phyloP scores from a whole-genome alignment of 768 basidiomycete species.

The Mycena leptocephala region DNA sequence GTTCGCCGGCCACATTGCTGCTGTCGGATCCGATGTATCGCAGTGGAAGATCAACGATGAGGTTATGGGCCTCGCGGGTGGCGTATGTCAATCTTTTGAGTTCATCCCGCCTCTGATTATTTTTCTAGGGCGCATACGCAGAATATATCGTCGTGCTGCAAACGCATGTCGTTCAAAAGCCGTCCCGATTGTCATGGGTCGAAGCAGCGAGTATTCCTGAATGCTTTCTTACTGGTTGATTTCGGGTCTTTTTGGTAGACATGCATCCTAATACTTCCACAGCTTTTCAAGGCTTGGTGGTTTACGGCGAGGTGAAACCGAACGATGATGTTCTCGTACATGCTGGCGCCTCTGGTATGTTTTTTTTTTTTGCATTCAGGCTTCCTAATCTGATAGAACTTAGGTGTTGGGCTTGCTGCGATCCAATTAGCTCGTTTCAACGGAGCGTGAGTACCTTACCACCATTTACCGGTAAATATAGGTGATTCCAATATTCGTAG shows the following conservation, averaged over 20 bases:
- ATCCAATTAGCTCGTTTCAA: constrained; percentile 87
- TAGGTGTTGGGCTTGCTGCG: constrained; percentile 87
- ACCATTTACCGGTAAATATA: constrained; percentile 12
- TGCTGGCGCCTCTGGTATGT: constrained; percentile 83
- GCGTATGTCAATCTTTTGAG: constrained; percentile 68
- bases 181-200: constrained; percentile 80
- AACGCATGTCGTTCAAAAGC: constrained; percentile 83
- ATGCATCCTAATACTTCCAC: constrained; percentile 10
- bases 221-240: constrained; percentile 86
- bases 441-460: constrained; percentile 73
- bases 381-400: background rate
- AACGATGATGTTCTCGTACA: constrained; percentile 90
- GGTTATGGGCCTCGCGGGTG: constrained; percentile 85
- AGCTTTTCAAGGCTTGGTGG: constrained; percentile 69
- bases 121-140: constrained; percentile 87
- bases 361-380: background rate
- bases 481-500: constrained; percentile 52
- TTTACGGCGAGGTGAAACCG: constrained; percentile 78
- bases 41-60: constrained; percentile 78
- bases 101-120: constrained; percentile 21
- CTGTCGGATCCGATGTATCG: constrained; percentile 66
- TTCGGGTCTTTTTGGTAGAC: background rate
- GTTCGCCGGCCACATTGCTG: constrained; percentile 80
- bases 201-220: constrained; percentile 94
- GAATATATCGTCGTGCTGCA: constrained; percentile 83